Conservation (phyloP, 768 basidiomycete species). For the Amanita subjunquillea region DNA sequence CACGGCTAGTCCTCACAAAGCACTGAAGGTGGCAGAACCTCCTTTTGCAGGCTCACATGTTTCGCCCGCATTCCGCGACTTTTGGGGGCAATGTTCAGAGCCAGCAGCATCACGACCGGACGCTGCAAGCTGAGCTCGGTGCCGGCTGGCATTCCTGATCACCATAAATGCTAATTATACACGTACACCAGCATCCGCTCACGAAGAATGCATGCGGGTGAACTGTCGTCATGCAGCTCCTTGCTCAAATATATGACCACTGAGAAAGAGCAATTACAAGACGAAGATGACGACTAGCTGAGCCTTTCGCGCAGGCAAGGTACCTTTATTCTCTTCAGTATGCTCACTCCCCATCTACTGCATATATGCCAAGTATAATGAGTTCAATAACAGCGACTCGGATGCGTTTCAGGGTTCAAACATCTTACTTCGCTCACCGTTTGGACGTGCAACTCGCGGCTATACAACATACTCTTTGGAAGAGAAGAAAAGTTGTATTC, state of each 20-base stretch:
- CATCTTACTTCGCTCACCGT: conserved; percentile 24
- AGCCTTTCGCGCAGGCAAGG: background rate
- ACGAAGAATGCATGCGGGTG: conserved; percentile 62
- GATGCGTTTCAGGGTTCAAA: too few relatives aligned
- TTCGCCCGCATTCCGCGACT: conserved; percentile 66
- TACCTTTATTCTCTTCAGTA: background rate
- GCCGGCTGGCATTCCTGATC: background rate
- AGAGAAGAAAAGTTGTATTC: too few relatives aligned
- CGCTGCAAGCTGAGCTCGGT: conserved; percentile 45
- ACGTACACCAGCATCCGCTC: conserved; percentile 39
- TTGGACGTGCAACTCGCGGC: conserved; percentile 5
- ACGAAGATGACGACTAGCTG: conserved; percentile 11
- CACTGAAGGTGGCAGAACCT: conserved; percentile 33
- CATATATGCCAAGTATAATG: background rate
- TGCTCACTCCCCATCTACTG: background rate
- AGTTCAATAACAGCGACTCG: too few relatives aligned
- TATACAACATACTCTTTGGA: too few relatives aligned
- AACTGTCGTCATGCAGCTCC: conserved; percentile 52
- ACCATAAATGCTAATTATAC: background rate
- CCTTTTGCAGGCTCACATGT: conserved; percentile 59
- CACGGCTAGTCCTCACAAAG: too few relatives aligned
- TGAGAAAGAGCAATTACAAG: conserved; percentile 31
- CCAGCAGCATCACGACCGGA: conserved; percentile 45
- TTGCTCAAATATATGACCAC: conserved; percentile 57
- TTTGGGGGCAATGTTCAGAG: conserved; percentile 56